Evolutionary conservation across 768 basidiomycete species (phyloP).

Genomic region (Roridomyces roridus): DNA sequence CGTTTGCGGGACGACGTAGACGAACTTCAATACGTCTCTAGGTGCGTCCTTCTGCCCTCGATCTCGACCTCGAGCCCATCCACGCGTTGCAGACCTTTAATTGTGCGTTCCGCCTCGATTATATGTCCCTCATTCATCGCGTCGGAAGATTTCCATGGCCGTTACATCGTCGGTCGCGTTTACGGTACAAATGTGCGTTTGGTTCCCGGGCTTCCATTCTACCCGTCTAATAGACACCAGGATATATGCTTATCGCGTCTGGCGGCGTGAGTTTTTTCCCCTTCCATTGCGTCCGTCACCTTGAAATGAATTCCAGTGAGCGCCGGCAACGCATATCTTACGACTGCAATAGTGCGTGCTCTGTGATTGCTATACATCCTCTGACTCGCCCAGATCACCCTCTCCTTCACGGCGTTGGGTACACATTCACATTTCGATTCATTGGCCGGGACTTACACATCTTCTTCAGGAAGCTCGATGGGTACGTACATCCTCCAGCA

Average conservation of each 20-base stretch:
- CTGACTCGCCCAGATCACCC: background rate
- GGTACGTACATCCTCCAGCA: background rate
- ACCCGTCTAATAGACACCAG: slow-evolving; percentile 16
- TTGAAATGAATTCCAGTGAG: slow-evolving; percentile 30
- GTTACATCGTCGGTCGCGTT: slow-evolving; percentile 41
- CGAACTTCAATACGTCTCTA: slow-evolving; percentile 21
- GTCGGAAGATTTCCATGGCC: slow-evolving; percentile 40
- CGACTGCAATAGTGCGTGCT: slow-evolving; percentile 33
- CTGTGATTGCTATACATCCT: background rate
- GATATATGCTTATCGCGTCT: slow-evolving; percentile 43
- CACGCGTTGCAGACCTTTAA: slow-evolving; percentile 14
- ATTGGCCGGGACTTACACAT: no score
- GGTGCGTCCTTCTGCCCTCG: background rate
- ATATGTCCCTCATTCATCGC: background rate
- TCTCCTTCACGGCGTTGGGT: slow-evolving; percentile 20
- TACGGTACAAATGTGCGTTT: slow-evolving; percentile 39
- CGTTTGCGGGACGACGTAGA: slow-evolving; percentile 13
- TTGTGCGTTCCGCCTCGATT: background rate
- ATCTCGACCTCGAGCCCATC: background rate
- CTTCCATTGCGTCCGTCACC: background rate
- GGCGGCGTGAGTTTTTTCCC: slow-evolving; percentile 35
- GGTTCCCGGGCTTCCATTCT: background rate
- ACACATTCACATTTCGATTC: background rate
- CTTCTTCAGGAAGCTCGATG: slow-evolving; percentile 11
- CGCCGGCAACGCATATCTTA: slow-evolving; percentile 34